Conservation (phyloP, 2,329 filamentous ascomycete species). For the Paracamarosporium sp. region DNA sequence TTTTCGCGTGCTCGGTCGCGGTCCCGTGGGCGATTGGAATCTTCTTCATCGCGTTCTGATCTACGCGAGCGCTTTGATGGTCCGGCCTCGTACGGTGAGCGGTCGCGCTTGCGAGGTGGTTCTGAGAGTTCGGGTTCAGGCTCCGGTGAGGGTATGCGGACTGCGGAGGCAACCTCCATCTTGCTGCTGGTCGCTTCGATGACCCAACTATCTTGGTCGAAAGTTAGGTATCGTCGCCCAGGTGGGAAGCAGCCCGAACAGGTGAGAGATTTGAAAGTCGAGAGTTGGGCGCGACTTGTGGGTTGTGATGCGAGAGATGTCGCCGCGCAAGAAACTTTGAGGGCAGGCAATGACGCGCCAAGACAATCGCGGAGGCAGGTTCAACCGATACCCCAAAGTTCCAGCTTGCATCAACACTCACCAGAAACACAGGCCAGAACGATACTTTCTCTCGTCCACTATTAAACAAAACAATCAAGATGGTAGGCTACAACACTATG, state of each 20-base stretch:
- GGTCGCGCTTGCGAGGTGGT: constrained; percentile 60
- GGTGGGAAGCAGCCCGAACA: neutral
- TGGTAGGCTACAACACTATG: constrained; percentile 24
- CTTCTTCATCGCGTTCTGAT: constrained; percentile 55
- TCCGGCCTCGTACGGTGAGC: constrained; percentile 52
- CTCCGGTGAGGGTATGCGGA: constrained; percentile 65
- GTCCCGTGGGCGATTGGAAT: constrained; percentile 67
- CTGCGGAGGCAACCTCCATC: constrained; percentile 54
- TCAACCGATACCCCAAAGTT: constrained; percentile 14
- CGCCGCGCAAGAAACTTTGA: constrained; percentile 37
- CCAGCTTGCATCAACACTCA: constrained; percentile 22
- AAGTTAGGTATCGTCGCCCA: neutral
- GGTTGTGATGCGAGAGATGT: constrained; percentile 11
- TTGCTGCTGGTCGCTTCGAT: constrained; percentile 11
- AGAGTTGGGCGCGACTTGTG: neutral
- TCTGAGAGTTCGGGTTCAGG: constrained; percentile 58
- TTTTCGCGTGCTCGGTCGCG: constrained; percentile 66
- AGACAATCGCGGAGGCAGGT: constrained; percentile 10
- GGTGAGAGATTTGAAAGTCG: neutral
- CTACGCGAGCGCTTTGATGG: constrained; percentile 47
- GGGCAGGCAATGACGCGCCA: constrained; percentile 7
- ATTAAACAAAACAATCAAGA: constrained; percentile 27
- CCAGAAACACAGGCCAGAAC: constrained; percentile 11
- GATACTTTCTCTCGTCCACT: constrained; percentile 24
- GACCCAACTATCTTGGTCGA: neutral